Conservation (phyloP, 768 basidiomycete genomes). For the Boletus sensibilis region DNA sequence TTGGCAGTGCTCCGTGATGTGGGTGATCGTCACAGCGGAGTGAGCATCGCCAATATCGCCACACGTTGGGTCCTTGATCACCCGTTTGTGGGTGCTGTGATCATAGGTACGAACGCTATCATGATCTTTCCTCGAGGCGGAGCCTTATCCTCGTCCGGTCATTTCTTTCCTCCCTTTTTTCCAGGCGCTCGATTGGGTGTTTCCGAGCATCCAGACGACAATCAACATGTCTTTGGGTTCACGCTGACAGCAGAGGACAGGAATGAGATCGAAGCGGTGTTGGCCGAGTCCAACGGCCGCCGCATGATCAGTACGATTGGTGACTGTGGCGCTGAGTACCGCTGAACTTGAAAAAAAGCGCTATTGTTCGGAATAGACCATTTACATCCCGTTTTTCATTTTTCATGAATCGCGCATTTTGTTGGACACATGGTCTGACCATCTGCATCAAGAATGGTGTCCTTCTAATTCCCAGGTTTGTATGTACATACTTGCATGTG, state of each 20-base stretch:
- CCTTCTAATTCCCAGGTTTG: not conserved
- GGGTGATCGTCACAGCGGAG: slow-evolving; percentile 62
- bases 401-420: not conserved
- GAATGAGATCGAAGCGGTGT: slow-evolving; percentile 58
- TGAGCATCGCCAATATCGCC: slow-evolving; percentile 75
- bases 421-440: not conserved
- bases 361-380: not conserved
- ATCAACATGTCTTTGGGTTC: slow-evolving; percentile 61
- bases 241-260: slow-evolving; percentile 55
- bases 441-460: not conserved
- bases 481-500: not conserved
- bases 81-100: slow-evolving; percentile 70
- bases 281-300: slow-evolving; percentile 59
- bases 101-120: slow-evolving; percentile 52
- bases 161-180: not conserved
- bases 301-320: slow-evolving; percentile 67
- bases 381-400: not conserved
- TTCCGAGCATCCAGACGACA: slow-evolving; percentile 71
- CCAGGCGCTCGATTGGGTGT: slow-evolving; percentile 72
- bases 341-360: slow-evolving; percentile 24
- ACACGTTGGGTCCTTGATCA: slow-evolving; percentile 85
- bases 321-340: slow-evolving; percentile 85
- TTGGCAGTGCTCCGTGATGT: slow-evolving; percentile 58
- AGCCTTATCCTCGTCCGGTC: not conserved
- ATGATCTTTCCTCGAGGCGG: not conserved